A percentile compares a stretch with the other conserved stretches of the same genome.
Evolutionary conservation across 2,329 filamentous ascomycete species (phyloP).

Genomic region (Thielaviopsis ethacetica): DNA sequence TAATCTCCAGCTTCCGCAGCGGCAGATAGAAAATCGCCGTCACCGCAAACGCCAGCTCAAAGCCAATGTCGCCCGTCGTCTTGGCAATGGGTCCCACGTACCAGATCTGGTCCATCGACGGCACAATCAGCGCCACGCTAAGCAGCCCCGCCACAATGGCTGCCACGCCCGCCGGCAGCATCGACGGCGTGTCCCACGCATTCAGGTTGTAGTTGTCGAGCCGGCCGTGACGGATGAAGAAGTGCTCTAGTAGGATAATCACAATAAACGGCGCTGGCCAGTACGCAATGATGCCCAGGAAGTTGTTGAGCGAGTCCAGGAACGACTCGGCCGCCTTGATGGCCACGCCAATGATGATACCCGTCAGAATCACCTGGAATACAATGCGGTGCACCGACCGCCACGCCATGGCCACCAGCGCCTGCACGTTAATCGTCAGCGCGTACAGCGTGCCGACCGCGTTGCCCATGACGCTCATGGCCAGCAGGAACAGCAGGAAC

Average conservation of each 20-base stretch:
- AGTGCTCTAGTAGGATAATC: conserved; percentile 26
- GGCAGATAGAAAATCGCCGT: conserved; percentile 25
- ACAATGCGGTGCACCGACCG: conserved; percentile 24
- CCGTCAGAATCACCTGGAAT: conserved; percentile 24
- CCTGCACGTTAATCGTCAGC: conserved; percentile 24
- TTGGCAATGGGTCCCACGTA: conserved; percentile 37
- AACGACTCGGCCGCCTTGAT: conserved; percentile 25
- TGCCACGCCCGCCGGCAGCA: conserved; percentile 25
- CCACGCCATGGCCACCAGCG: conserved; percentile 21
- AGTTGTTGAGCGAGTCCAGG: conserved; percentile 27
- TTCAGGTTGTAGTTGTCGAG: conserved; percentile 25
- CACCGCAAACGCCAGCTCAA: conserved; percentile 39
- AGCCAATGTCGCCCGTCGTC: conserved; percentile 39
- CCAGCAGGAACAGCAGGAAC: conserved; percentile 22
- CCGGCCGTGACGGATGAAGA: conserved; percentile 25
- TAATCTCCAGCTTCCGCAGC: conserved; percentile 26
- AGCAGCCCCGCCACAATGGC: conserved; percentile 26
- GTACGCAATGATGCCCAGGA: conserved; percentile 28
- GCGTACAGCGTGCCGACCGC: conserved; percentile 24
- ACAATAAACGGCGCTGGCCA: conserved; percentile 27
- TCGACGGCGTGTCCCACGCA: conserved; percentile 27
- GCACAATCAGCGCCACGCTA: conserved; percentile 30
- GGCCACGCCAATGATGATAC: conserved; percentile 25
- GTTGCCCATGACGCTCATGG: conserved; percentile 23
- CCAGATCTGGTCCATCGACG: conserved; percentile 40